These are phyloP conservation scores for Camelina laxa DNA, from an alignment of 345 rosid genomes.

Conservation along the genomic window DNA sequence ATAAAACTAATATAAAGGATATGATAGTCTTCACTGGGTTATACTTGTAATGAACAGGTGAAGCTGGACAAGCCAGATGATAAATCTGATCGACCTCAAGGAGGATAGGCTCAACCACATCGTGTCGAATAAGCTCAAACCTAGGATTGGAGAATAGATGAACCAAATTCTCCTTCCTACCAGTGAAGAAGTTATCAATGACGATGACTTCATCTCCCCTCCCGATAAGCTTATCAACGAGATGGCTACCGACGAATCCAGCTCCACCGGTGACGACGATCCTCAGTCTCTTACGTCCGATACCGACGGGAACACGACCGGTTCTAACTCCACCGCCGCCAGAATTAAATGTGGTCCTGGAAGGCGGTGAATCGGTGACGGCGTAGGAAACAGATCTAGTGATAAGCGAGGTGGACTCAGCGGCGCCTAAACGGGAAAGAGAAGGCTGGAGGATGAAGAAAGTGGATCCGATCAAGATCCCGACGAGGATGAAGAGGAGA, in stretches of 20 bases:
- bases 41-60: slow-evolving; percentile 95
- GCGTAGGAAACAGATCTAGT: slow-evolving; percentile 46
- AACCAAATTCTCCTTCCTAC: slow-evolving; percentile 89
- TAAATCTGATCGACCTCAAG: slow-evolving; percentile 99
- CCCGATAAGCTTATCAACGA: slow-evolving; percentile 85
- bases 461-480: slow-evolving; percentile 88
- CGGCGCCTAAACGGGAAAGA: slow-evolving; percentile 68
- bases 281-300: slow-evolving; percentile 69
- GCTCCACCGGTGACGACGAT: slow-evolving; percentile 97
- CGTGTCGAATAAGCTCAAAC: slow-evolving; percentile 95
- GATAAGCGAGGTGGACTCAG: slow-evolving; percentile 49
- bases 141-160: slow-evolving; percentile 83
- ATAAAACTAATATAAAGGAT: slow-evolving; percentile 52
- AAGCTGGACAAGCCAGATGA: slow-evolving; percentile 98
- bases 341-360: slow-evolving; percentile 31
- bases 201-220: slow-evolving; percentile 97
- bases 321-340: slow-evolving; percentile 36
- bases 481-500: slow-evolving; percentile 88
- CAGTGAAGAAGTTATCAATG: slow-evolving; percentile 94
- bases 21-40: slow-evolving; percentile 98
- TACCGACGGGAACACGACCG: slow-evolving; percentile 79
- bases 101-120: slow-evolving; percentile 93
- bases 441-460: slow-evolving; percentile 94
- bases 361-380: slow-evolving; percentile 25
- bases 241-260: slow-evolving; percentile 97